Percentiles rank a stretch among this genome's conserved stretches.
Evolutionary conservation across 331 rosid species (phyloP).

Genomic region (Rhamnella rubrinervis): DNA sequence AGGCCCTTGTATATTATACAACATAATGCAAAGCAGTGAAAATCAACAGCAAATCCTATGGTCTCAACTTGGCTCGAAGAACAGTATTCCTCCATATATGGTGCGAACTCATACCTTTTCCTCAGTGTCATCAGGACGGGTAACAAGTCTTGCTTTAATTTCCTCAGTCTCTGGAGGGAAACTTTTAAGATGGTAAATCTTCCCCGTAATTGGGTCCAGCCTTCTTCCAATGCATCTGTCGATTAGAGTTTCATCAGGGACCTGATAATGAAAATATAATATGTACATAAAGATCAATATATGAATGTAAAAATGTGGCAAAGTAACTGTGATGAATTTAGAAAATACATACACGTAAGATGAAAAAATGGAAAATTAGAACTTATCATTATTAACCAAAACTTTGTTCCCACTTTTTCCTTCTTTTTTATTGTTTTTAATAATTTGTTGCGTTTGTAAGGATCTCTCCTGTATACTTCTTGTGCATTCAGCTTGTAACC

Average conservation of each 20-base stretch:
- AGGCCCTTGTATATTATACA: not conserved
- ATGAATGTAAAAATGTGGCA: not conserved
- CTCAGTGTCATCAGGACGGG: slow-evolving; percentile 84
- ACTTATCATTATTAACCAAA: not conserved
- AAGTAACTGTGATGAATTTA: not conserved
- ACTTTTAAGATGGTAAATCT: slow-evolving; percentile 71
- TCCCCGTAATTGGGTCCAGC: slow-evolving; percentile 81
- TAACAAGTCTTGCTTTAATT: slow-evolving; percentile 64
- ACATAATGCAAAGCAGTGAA: no score
- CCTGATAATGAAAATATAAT: slow-evolving; percentile 70
- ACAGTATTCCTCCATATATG: not conserved
- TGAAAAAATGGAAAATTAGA: not conserved
- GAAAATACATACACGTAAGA: not conserved
- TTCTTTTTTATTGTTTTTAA: not conserved
- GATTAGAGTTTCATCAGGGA: slow-evolving; percentile 98
- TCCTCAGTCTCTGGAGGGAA: slow-evolving; percentile 83
- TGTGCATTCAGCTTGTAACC: no score
- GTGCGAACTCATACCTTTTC: slow-evolving; percentile 55
- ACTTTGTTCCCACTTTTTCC: not conserved
- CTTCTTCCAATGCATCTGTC: slow-evolving; percentile 98
- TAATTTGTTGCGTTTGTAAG: no score
- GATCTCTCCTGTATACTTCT: not conserved
- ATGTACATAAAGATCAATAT: slow-evolving; percentile 16
- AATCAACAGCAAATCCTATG: no score
- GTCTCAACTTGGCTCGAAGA: no score